Evolutionary conservation across 2,329 filamentous ascomycete genomes (phyloP).

Genomic region (Penicillium occitanis): DNA sequence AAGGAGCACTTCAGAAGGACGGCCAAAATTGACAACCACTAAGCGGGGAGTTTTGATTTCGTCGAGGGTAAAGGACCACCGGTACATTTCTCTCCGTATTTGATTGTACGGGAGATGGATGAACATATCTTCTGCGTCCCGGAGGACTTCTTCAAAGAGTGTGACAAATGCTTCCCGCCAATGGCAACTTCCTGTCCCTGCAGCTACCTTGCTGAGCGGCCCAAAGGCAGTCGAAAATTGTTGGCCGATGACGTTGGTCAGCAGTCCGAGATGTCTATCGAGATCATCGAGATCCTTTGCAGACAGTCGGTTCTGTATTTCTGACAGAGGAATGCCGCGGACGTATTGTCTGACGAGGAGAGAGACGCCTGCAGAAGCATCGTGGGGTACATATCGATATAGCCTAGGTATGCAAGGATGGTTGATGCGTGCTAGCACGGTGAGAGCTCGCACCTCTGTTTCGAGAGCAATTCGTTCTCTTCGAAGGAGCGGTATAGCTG

Average conservation of each 20-base stretch:
- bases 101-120: conserved; percentile 57
- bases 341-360: conserved; percentile 42
- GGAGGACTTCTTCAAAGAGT: conserved; percentile 54
- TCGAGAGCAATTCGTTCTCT: conserved; percentile 41
- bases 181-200: conserved; percentile 46
- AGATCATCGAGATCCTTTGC: conserved; percentile 33
- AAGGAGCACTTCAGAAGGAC: conserved; percentile 53
- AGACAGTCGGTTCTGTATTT: conserved; percentile 34
- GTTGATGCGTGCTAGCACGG: conserved; percentile 35
- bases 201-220: conserved; percentile 48
- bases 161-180: conserved; percentile 56
- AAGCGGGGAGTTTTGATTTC: conserved; percentile 53
- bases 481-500: conserved; percentile 40
- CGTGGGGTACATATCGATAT: conserved; percentile 37
- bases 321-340: conserved; percentile 34
- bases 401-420: conserved; percentile 40
- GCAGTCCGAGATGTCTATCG: conserved; percentile 37
- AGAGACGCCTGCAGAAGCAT: conserved; percentile 30
- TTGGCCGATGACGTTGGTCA: conserved; percentile 45
- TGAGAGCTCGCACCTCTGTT: conserved; percentile 42
- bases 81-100: conserved; percentile 52
- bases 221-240: conserved; percentile 54
- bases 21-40: conserved; percentile 52
- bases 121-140: conserved; percentile 60
- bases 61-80: conserved; percentile 49